Percentiles rank a stretch among this genome's conserved stretches.
These are phyloP conservation scores for Globisporangium heterothallicum DNA, from an alignment of 352 stramenopile species.

Conservation along the genomic window DNA sequence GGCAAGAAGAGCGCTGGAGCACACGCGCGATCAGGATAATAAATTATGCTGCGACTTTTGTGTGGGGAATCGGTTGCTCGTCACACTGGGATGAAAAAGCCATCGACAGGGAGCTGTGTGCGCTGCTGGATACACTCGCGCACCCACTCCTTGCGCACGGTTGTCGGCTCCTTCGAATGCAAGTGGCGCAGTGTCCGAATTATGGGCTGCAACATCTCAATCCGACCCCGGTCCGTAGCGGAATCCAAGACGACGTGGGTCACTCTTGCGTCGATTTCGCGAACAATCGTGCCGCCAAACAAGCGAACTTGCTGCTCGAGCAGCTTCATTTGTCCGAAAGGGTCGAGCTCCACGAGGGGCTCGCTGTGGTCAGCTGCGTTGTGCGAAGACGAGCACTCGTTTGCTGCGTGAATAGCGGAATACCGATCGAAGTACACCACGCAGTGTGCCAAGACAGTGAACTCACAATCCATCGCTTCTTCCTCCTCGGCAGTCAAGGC, in stretches of 20 bases:
- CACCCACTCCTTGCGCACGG: slow-evolving; percentile 62
- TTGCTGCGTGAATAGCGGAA: slow-evolving; percentile 12
- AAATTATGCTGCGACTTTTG: slow-evolving; percentile 28
- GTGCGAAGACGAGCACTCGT: not conserved
- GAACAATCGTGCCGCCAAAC: slow-evolving; percentile 39
- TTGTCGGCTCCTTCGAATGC: slow-evolving; percentile 37
- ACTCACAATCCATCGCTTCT: slow-evolving; percentile 57
- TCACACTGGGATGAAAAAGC: slow-evolving; percentile 50
- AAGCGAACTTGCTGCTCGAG: slow-evolving; percentile 55
- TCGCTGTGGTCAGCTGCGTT: not conserved
- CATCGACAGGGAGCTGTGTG: slow-evolving; percentile 45
- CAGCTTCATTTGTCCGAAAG: slow-evolving; percentile 38
- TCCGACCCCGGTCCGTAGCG: slow-evolving; percentile 15
- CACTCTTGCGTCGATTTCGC: slow-evolving; percentile 34
- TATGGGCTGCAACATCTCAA: slow-evolving; percentile 35
- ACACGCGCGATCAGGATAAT: slow-evolving; percentile 15
- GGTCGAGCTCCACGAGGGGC: slow-evolving; percentile 13
- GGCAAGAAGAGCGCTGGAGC: not conserved
- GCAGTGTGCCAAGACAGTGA: slow-evolving; percentile 74
- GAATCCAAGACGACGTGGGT: slow-evolving; percentile 59
- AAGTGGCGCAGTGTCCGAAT: slow-evolving; percentile 45
- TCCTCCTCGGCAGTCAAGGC: slow-evolving; percentile 48
- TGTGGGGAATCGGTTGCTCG: not conserved
- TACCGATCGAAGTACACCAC: slow-evolving; percentile 58
- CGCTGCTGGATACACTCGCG: slow-evolving; percentile 36